Conservation (phyloP, 306 rosid genomes). For the Dryas alaskensis region DNA sequence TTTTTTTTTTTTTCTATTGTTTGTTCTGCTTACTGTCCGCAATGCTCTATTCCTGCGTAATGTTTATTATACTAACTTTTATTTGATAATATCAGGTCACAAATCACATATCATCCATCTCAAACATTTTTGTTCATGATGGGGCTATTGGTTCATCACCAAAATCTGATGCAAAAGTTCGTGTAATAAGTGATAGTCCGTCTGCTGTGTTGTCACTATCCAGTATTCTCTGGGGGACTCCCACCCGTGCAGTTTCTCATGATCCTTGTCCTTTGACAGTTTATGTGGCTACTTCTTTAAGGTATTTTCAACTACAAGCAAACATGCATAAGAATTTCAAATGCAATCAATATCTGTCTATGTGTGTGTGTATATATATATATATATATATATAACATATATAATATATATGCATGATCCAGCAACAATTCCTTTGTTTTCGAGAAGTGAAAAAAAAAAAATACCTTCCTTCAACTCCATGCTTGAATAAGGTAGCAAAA, state of each 20-base stretch:
- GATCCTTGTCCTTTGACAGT: slow-evolving; percentile 53
- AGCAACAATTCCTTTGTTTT: no score
- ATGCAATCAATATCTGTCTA: no score
- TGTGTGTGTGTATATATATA: no score
- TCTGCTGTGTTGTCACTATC: slow-evolving; percentile 45
- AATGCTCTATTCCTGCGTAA: not conserved
- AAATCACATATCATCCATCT: slow-evolving; percentile 41
- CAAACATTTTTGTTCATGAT: slow-evolving; percentile 50
- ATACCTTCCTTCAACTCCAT: no score
- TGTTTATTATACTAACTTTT: not conserved
- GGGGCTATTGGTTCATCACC: slow-evolving; percentile 45
- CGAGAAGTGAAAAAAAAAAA: no score
- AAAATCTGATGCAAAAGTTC: slow-evolving; percentile 40
- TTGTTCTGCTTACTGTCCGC: not conserved
- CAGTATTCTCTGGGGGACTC: slow-evolving; percentile 36
- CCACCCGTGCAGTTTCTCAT: slow-evolving; percentile 41
- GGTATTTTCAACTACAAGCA: slow-evolving; percentile 18
- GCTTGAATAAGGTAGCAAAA: no score
- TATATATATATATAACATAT: no score
- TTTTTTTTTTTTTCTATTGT: not conserved
- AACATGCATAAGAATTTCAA: no score
- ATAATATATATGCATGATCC: no score
- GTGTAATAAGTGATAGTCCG: slow-evolving; percentile 45
- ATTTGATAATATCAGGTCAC: slow-evolving; percentile 33
- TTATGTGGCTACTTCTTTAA: slow-evolving; percentile 37